Percentiles rank a stretch among this genome's conserved stretches.
phyloP scores from a whole-genome alignment of 1,139 yeast genomes.

The Kodamaea arcana region DNA sequence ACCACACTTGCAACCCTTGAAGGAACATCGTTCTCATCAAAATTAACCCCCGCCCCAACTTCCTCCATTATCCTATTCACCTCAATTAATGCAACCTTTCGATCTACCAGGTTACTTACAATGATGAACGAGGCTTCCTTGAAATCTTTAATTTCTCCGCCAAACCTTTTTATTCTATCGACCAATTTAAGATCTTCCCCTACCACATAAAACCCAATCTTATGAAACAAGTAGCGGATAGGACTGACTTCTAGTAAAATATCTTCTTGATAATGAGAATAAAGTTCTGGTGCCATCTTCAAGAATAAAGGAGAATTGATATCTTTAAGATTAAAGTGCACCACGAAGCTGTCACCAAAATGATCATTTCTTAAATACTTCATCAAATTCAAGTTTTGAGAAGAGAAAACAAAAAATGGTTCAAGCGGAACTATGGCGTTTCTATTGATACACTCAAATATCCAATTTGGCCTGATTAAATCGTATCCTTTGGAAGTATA shows the following conservation, averaged over 20 bases:
- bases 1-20: slow-evolving; percentile 48
- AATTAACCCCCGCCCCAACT: slow-evolving; percentile 19
- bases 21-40: slow-evolving; percentile 13
- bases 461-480: slow-evolving; percentile 66
- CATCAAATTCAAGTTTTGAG: slow-evolving; percentile 12
- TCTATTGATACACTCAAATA: slow-evolving; percentile 57
- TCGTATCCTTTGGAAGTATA: slow-evolving; percentile 49
- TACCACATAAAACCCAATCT: slow-evolving; percentile 23
- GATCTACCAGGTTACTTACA: slow-evolving; percentile 10
- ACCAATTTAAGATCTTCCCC: slow-evolving; percentile 1
- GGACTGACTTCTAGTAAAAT: slow-evolving; percentile 13
- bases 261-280: slow-evolving; percentile 8
- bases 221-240: slow-evolving; percentile 18
- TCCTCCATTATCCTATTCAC: slow-evolving; percentile 14
- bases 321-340: slow-evolving; percentile 14
- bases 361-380: slow-evolving; percentile 30
- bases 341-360: slow-evolving; percentile 53
- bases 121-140: slow-evolving; percentile 25
- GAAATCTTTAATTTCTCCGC: slow-evolving; percentile 20
- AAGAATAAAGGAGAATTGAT: slow-evolving; percentile 2
- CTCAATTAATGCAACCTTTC: slow-evolving; percentile 5
- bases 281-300: slow-evolving; percentile 8
- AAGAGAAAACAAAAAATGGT: slow-evolving; percentile 48
- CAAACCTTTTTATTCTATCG: slow-evolving; percentile 27
- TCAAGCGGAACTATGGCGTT: slow-evolving; percentile 50